Evolutionary conservation across 2,329 filamentous ascomycete genomes (phyloP).

Genomic region (Macroventuria anomochaeta): DNA sequence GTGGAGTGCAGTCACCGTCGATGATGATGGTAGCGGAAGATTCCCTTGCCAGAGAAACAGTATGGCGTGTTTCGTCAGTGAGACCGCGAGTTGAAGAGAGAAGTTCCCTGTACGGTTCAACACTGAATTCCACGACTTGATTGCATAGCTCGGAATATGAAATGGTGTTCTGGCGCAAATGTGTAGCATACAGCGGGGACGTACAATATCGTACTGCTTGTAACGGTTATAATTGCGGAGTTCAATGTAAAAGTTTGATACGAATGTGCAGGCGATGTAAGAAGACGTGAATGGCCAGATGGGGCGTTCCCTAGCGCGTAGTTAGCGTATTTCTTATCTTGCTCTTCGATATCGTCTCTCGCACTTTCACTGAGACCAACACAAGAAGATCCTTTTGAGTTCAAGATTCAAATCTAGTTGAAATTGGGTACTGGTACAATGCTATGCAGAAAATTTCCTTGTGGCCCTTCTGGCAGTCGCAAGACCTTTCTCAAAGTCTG

Average conservation of each 20-base stretch:
- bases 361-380: too few relatives aligned
- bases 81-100: slow-evolving; percentile 1
- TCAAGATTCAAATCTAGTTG: too few relatives aligned
- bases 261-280: too few relatives aligned
- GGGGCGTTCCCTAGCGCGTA: neutral
- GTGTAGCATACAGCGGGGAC: too few relatives aligned
- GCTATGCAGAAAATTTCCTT: neutral
- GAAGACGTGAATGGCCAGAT: neutral
- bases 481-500: slow-evolving; percentile 7
- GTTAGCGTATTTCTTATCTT: neutral
- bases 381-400: too few relatives aligned
- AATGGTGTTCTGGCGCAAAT: too few relatives aligned
- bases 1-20: slow-evolving; percentile 61
- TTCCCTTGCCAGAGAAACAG: slow-evolving; percentile 51
- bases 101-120: slow-evolving; percentile 11
- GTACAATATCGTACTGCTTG: too few relatives aligned
- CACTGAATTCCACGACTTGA: slow-evolving; percentile 3
- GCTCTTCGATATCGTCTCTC: too few relatives aligned
- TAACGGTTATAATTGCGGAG: too few relatives aligned
- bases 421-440: too few relatives aligned
- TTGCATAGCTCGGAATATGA: too few relatives aligned
- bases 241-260: too few relatives aligned
- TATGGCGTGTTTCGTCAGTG: slow-evolving; percentile 9
- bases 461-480: neutral
- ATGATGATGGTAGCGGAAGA: slow-evolving; percentile 59